phyloP scores from a whole-genome alignment of 2,329 filamentous ascomycete genomes.

The Atkinsonella texensis region DNA sequence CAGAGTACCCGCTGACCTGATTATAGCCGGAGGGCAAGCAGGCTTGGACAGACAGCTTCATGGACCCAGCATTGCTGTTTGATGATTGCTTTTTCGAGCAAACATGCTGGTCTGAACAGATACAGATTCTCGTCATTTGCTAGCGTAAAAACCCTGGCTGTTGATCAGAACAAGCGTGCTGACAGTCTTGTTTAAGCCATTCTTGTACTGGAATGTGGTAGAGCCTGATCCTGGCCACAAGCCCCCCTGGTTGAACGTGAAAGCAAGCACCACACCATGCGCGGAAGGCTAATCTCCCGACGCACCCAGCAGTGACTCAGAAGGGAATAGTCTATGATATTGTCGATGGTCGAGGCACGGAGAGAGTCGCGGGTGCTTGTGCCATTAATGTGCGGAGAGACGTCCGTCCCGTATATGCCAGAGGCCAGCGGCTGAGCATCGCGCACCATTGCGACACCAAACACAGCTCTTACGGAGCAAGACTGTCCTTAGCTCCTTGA shows the following conservation, averaged over 20 bases:
- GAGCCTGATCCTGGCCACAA: neutral
- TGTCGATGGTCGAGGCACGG: slow-evolving; percentile 10
- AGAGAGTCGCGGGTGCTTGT: too few species aligned
- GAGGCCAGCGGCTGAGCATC: neutral
- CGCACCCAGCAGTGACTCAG: neutral
- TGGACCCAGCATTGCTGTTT: neutral
- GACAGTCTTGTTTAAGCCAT: slow-evolving; percentile 1
- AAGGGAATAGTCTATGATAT: slow-evolving; percentile 10
- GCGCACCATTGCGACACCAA: neutral
- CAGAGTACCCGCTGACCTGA: slow-evolving; percentile 16
- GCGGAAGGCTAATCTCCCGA: neutral
- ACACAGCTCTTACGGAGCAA: slow-evolving; percentile 15
- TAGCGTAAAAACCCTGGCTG: neutral
- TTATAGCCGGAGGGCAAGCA: slow-evolving; percentile 4
- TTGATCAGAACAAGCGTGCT: neutral
- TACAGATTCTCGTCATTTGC: neutral
- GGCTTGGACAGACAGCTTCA: neutral
- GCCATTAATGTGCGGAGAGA: neutral
- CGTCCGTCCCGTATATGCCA: neutral
- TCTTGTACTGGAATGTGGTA: slow-evolving; percentile 1
- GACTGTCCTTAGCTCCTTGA: slow-evolving; percentile 14
- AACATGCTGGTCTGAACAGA: neutral
- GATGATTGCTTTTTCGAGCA: neutral
- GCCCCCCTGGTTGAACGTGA: neutral
- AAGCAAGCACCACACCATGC: neutral